phyloP scores from a whole-genome alignment of 352 stramenopile genomes.

The Globisporangium nunn region DNA sequence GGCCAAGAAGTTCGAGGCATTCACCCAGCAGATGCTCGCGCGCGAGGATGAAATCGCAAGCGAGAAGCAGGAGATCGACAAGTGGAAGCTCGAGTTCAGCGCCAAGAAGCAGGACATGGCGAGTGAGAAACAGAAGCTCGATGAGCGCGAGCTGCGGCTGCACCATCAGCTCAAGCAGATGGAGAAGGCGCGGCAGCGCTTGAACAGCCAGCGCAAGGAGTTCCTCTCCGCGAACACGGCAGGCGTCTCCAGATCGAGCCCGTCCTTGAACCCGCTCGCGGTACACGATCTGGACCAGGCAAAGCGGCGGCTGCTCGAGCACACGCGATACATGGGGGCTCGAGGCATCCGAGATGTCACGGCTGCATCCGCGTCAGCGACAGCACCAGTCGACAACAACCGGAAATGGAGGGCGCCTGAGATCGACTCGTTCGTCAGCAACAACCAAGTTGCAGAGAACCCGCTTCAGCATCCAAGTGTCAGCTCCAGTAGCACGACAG shows the following conservation, averaged over 20 bases:
- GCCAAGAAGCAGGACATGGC: constrained; percentile 24
- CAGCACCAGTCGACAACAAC: constrained; percentile 8
- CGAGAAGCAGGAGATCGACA: neutral
- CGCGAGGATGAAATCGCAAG: constrained; percentile 8
- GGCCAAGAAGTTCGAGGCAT: constrained; percentile 13
- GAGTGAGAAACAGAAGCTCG: constrained; percentile 35
- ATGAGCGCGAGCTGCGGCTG: constrained; percentile 41
- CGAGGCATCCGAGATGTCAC: neutral
- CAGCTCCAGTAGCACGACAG: neutral
- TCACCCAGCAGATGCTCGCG: constrained; percentile 14
- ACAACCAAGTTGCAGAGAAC: neutral
- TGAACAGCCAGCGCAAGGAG: constrained; percentile 43
- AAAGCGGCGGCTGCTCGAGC: constrained; percentile 8
- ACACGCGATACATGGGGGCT: constrained; percentile 7
- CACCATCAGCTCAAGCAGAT: constrained; percentile 50
- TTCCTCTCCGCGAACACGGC: constrained; percentile 13
- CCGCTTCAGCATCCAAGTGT: neutral
- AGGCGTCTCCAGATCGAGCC: neutral
- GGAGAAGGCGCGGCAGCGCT: constrained; percentile 28
- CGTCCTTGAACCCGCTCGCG: neutral
- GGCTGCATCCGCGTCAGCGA: neutral
- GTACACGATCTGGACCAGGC: constrained; percentile 12
- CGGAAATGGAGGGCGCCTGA: neutral
- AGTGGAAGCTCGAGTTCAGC: constrained; percentile 4
- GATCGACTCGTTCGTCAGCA: neutral